Conservation (phyloP, 2,329 filamentous ascomycete species). For the Colletotrichum simmondsii region DNA sequence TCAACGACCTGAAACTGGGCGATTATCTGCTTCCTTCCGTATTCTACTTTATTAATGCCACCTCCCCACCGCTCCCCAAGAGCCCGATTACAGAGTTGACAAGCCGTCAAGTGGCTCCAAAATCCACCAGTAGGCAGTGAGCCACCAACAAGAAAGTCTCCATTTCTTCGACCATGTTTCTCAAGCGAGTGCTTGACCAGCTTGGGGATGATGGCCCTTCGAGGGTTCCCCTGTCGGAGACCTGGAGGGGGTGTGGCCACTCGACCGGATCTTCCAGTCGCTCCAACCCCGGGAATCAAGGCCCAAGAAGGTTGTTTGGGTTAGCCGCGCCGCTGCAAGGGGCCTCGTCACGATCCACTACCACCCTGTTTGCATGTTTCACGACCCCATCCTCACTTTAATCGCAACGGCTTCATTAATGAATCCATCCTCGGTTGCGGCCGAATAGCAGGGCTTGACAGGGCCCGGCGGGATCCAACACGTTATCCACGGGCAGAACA, state of each 20-base stretch:
- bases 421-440: slow-evolving; percentile 27
- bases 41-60: not conserved
- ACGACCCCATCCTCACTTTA: slow-evolving; percentile 26
- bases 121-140: not conserved
- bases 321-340: slow-evolving; percentile 32
- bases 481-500: not conserved
- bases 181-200: not conserved
- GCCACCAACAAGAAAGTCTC: slow-evolving; percentile 3
- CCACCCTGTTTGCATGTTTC: slow-evolving; percentile 28
- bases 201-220: not conserved
- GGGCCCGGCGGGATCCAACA: not conserved
- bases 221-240: not conserved
- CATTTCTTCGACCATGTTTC: slow-evolving; percentile 16
- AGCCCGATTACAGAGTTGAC: not conserved
- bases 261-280: not conserved
- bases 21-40: slow-evolving; percentile 15
- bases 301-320: slow-evolving; percentile 26
- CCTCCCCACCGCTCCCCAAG: not conserved
- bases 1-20: slow-evolving; percentile 31
- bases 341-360: slow-evolving; percentile 12
- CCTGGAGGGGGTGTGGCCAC: not conserved
- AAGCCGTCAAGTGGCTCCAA: not conserved
- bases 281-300: slow-evolving; percentile 17
- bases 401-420: slow-evolving; percentile 33
- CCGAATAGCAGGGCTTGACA: slow-evolving; percentile 21